A percentile compares a stretch with the other conserved stretches of the same genome.
Evolutionary conservation across 352 stramenopile genomes (phyloP).

Genomic region (Phytopythium chamaehyphon): DNA sequence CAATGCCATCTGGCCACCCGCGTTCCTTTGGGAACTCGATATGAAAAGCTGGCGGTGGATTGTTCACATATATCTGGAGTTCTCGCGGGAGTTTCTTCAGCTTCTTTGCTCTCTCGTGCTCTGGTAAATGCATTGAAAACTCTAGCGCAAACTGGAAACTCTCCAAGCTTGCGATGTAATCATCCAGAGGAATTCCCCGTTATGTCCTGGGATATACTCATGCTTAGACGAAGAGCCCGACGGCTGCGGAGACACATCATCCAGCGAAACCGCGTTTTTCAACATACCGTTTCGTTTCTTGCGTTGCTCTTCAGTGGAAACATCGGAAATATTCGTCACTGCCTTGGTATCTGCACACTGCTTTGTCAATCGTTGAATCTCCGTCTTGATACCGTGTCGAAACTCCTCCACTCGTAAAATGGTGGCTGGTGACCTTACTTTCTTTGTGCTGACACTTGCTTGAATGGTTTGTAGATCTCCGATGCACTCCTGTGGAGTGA

Average conservation of each 20-base stretch:
- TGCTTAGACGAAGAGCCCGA: not conserved
- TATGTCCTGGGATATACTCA: not conserved
- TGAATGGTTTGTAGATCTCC: slow-evolving; percentile 10
- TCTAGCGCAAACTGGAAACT: slow-evolving; percentile 3
- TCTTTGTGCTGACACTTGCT: not conserved
- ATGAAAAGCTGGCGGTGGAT: slow-evolving; percentile 11
- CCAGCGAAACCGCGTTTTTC: not conserved
- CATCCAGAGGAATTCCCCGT: slow-evolving; percentile 11
- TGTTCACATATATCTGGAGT: slow-evolving; percentile 7
- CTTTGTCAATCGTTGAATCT: slow-evolving; percentile 6
- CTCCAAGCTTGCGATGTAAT: slow-evolving; percentile 18
- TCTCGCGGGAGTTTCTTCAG: slow-evolving; percentile 10
- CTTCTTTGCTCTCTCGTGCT: not conserved
- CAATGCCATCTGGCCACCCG: slow-evolving; percentile 20
- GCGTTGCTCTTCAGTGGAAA: slow-evolving; percentile 5
- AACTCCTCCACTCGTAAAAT: slow-evolving; percentile 9
- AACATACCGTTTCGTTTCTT: not conserved
- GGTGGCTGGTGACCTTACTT: not conserved
- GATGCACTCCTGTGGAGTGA: slow-evolving; percentile 5
- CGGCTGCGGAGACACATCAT: not conserved
- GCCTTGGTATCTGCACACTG: not conserved
- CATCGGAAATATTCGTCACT: not conserved
- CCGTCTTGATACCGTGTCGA: not conserved
- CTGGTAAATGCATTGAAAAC: not conserved
- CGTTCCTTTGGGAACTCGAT: slow-evolving; percentile 16